Conservation (phyloP, 2,329 filamentous ascomycete species). For the Ascocoryne sarcoides region DNA sequence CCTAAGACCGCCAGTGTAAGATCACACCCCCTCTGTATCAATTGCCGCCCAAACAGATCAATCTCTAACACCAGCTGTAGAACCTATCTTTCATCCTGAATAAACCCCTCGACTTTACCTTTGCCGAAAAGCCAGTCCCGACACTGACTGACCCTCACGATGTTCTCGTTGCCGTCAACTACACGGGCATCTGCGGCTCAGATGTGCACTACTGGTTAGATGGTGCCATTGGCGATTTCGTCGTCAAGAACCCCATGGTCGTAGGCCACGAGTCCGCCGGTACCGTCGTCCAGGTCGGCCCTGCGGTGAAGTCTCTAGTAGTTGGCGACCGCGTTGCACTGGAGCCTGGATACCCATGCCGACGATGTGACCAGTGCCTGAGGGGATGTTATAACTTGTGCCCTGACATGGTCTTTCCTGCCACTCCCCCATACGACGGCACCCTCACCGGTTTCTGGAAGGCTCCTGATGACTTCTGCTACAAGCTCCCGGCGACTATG, state of each 20-base stretch:
- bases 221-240: slow-evolving; percentile 59
- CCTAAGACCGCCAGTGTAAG: too few species aligned
- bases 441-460: slow-evolving; percentile 81
- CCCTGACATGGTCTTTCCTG: slow-evolving; percentile 78
- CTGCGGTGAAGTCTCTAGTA: slow-evolving; percentile 52
- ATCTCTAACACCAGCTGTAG: too few species aligned
- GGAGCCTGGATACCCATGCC: slow-evolving; percentile 84
- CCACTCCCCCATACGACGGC: slow-evolving; percentile 87
- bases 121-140: slow-evolving; percentile 32
- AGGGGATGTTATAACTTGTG: slow-evolving; percentile 86
- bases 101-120: slow-evolving; percentile 26
- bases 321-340: slow-evolving; percentile 78
- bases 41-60: too few species aligned
- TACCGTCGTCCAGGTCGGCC: slow-evolving; percentile 63
- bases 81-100: slow-evolving; percentile 33
- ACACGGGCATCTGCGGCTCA: slow-evolving; percentile 62
- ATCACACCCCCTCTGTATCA: too few species aligned
- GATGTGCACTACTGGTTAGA: slow-evolving; percentile 64
- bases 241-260: slow-evolving; percentile 55
- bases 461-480: slow-evolving; percentile 84
- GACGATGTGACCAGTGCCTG: slow-evolving; percentile 69
- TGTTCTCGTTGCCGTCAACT: slow-evolving; percentile 54
- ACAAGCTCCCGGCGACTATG: slow-evolving; percentile 72
- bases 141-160: slow-evolving; percentile 38
- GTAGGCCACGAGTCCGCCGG: slow-evolving; percentile 71